These are phyloP conservation scores for Daldinia bambusicola DNA, from an alignment of 495 filamentous ascomycete genomes.

Conservation along the genomic window DNA sequence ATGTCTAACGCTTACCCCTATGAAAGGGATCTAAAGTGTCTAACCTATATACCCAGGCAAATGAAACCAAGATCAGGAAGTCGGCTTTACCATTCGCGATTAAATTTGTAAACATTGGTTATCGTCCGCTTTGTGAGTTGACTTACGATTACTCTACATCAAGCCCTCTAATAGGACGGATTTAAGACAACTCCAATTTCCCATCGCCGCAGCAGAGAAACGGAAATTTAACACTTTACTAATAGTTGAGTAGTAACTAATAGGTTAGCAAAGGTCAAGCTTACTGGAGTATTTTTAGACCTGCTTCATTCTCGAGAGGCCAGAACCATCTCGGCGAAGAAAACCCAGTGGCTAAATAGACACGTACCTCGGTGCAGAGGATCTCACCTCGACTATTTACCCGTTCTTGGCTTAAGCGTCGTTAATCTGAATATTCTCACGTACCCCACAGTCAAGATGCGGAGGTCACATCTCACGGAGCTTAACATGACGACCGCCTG, in stretches of 20 bases:
- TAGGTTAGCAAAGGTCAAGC: background rate
- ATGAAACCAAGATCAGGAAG: no score
- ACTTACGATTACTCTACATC: background rate
- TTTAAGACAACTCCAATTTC: background rate
- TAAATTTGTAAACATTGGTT: background rate
- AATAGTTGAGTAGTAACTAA: background rate
- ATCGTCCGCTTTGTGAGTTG: background rate
- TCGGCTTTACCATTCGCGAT: no score
- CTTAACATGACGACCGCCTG: conserved; percentile 36
- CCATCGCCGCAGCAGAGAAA: background rate
- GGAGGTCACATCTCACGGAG: conserved; percentile 41
- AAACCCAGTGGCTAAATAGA: conserved; percentile 39
- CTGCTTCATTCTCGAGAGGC: conserved; percentile 5
- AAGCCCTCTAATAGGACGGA: background rate
- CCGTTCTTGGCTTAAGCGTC: conserved; percentile 44
- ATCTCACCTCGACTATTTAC: conserved; percentile 42
- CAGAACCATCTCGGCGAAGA: conserved; percentile 31
- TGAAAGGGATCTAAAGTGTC: background rate
- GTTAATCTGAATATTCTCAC: conserved; percentile 34
- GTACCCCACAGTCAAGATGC: conserved; percentile 41
- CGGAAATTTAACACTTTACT: background rate
- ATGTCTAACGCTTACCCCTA: background rate
- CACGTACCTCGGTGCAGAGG: conserved; percentile 40
- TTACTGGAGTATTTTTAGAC: conserved; percentile 23
- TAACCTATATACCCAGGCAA: no score